A percentile compares a stretch with the other conserved stretches of the same genome.
phyloP scores from a whole-genome alignment of 129 eudicot species.

The Pseudognaphalium luteoalbum region DNA sequence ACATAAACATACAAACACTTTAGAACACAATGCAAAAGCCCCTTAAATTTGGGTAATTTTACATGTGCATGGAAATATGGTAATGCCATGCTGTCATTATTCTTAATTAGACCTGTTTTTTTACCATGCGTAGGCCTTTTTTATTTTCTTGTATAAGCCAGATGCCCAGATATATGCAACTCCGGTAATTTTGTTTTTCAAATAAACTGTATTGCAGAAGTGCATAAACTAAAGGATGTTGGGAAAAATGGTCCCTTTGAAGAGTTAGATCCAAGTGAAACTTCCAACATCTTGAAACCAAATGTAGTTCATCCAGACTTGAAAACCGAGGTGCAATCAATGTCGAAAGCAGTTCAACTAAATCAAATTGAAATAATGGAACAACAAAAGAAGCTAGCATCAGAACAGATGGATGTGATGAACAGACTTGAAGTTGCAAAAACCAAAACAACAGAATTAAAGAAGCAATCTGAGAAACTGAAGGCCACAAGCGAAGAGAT shows the following conservation, averaged over 20 bases:
- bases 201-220: not conserved
- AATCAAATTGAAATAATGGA: not conserved
- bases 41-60: not conserved
- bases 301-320: not conserved
- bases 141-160: not conserved
- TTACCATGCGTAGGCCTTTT: not conserved
- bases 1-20: too few species aligned
- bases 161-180: not conserved
- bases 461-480: slow-evolving; percentile 11
- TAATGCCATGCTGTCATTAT: not conserved
- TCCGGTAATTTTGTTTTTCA: not conserved
- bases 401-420: slow-evolving; percentile 13
- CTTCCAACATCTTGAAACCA: not conserved
- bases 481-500: slow-evolving; percentile 3
- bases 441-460: slow-evolving; percentile 6
- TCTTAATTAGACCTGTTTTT: not conserved
- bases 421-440: slow-evolving; percentile 22
- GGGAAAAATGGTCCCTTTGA: not conserved
- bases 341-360: not conserved
- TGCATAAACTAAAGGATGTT: slow-evolving; percentile 9
- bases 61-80: not conserved
- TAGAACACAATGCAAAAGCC: not conserved
- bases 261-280: not conserved
- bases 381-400: slow-evolving; percentile 2
- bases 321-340: slow-evolving; percentile 10